phyloP scores from a whole-genome alignment of 495 filamentous ascomycete genomes.

The Hypoxylon rickii region DNA sequence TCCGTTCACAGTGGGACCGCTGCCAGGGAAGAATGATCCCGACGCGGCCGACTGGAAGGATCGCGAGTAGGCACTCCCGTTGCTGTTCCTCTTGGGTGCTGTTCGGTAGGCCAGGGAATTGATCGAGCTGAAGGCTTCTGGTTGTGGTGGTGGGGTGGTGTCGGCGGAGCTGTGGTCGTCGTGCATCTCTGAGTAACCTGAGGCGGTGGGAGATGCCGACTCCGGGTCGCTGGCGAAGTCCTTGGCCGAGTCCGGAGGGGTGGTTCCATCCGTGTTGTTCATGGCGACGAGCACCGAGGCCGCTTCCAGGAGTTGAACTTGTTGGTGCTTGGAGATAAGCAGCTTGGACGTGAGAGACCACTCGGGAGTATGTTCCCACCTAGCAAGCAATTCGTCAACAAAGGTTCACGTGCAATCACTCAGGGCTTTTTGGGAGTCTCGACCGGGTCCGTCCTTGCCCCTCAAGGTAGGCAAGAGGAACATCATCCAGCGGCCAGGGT shows the following conservation, averaged over 20 bases:
- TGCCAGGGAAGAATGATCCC: conserved; percentile 54
- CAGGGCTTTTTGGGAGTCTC: conserved; percentile 31
- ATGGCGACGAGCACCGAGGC: conserved; percentile 93
- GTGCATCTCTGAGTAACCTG: conserved; percentile 73
- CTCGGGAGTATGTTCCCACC: conserved; percentile 99
- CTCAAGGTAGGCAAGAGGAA: conserved; percentile 29
- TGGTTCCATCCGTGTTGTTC: conserved; percentile 65
- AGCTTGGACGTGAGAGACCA: conserved; percentile 98
- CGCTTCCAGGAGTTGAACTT: conserved; percentile 95
- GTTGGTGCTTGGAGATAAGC: conserved; percentile 98
- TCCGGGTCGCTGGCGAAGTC: conserved; percentile 77
- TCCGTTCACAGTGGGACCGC: conserved; percentile 49
- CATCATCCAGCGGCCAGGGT: conserved; percentile 37
- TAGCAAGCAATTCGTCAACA: conserved; percentile 57
- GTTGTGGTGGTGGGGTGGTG: conserved; percentile 70
- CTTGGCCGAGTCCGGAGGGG: conserved; percentile 62
- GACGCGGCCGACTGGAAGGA: conserved; percentile 82
- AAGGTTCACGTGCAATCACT: conserved; percentile 39
- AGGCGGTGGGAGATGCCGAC: conserved; percentile 77
- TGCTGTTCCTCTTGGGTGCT: conserved; percentile 64
- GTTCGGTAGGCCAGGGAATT: conserved; percentile 53
- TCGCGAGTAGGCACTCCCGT: conserved; percentile 73
- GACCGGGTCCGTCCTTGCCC: conserved; percentile 26
- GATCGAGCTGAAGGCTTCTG: conserved; percentile 47
- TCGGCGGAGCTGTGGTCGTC: conserved; percentile 72